A percentile compares a stretch with the other conserved stretches of the same genome.
These are phyloP conservation scores for Saururus chinensis DNA, from an alignment of 164 flowering plant species.

Conservation along the genomic window DNA sequence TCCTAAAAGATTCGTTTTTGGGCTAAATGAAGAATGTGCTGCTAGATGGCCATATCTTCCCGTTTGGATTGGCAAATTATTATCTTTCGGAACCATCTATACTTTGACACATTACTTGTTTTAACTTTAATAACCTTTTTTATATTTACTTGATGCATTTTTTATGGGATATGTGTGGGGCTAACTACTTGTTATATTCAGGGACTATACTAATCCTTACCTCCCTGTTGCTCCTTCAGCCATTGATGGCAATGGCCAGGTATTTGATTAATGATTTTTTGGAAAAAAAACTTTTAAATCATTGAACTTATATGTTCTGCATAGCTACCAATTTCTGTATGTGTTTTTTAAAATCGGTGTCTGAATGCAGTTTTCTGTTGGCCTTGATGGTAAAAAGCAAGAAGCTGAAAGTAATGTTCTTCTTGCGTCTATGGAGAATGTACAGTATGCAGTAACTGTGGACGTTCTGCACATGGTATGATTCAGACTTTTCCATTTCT, in stretches of 20 bases:
- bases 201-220: slow-evolving; percentile 94
- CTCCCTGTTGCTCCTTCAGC: slow-evolving; percentile 96
- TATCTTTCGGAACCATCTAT: too few species aligned
- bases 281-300: too few species aligned
- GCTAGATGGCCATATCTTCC: too few species aligned
- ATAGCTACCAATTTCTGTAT: background rate
- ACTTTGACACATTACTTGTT: too few species aligned
- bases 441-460: slow-evolving; percentile 92
- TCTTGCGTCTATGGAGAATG: slow-evolving; percentile 91
- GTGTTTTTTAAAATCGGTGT: too few species aligned
- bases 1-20: too few species aligned
- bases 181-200: slow-evolving; percentile 7
- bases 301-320: background rate
- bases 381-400: slow-evolving; percentile 65
- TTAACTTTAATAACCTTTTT: too few species aligned
- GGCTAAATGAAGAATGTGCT: too few species aligned
- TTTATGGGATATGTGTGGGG: background rate
- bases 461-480: slow-evolving; percentile 83
- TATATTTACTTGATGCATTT: too few species aligned
- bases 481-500: background rate
- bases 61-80: too few species aligned
- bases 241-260: slow-evolving; percentile 84
- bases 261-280: slow-evolving; percentile 5
- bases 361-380: slow-evolving; percentile 42
- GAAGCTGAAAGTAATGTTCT: slow-evolving; percentile 96